Percentiles rank a stretch among this genome's conserved stretches.
These are phyloP conservation scores for Bryoglossum gracile DNA, from an alignment of 495 filamentous ascomycete species.

Conservation along the genomic window DNA sequence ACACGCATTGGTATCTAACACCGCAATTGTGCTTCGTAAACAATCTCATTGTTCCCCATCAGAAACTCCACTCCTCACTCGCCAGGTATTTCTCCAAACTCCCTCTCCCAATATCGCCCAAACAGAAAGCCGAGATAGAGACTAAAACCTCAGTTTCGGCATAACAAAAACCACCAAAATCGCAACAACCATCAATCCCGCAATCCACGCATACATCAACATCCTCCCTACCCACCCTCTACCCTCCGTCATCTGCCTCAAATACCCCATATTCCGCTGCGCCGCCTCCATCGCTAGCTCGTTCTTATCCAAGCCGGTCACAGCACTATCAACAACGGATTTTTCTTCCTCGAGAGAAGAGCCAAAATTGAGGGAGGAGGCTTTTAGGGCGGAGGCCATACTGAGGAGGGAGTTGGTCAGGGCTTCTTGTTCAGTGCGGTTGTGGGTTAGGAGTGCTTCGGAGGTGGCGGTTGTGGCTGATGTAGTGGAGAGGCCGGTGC, in stretches of 20 bases:
- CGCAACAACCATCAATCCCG: conserved; percentile 65
- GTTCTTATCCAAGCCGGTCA: conserved; percentile 69
- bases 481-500: conserved; percentile 16
- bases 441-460: conserved; percentile 63
- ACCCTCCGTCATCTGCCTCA: conserved; percentile 73
- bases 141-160: conserved; percentile 77
- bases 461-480: conserved; percentile 32
- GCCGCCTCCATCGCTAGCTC: conserved; percentile 66
- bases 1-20: too few relatives aligned
- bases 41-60: too few relatives aligned
- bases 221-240: conserved; percentile 82
- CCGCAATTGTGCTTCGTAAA: too few relatives aligned
- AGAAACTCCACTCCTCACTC: too few relatives aligned
- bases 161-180: conserved; percentile 70
- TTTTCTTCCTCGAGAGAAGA: conserved; percentile 64
- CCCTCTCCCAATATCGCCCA: too few relatives aligned
- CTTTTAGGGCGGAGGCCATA: conserved; percentile 73
- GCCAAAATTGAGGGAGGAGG: conserved; percentile 62
- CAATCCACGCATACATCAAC: conserved; percentile 77
- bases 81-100: too few relatives aligned
- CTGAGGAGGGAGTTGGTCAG: conserved; percentile 71
- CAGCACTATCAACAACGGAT: conserved; percentile 58
- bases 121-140: not conserved
- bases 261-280: conserved; percentile 61
- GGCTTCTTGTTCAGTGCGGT: conserved; percentile 76